Conservation (phyloP, 2,329 filamentous ascomycete species). For the Apiospora koreana region DNA sequence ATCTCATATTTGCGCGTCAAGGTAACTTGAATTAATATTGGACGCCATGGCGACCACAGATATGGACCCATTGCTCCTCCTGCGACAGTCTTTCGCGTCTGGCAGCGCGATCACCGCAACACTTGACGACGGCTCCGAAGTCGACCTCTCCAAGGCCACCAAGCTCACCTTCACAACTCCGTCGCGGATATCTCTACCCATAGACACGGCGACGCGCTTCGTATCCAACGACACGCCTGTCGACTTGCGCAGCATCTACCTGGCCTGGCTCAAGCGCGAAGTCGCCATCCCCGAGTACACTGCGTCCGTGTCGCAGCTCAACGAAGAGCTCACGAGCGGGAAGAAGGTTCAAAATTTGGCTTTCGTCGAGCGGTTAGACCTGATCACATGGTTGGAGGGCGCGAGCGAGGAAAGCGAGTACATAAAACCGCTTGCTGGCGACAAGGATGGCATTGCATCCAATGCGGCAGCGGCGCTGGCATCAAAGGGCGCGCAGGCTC, state of each 20-base stretch:
- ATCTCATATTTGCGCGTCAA: not conserved
- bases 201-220: slow-evolving; percentile 82
- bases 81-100: slow-evolving; percentile 80
- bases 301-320: slow-evolving; percentile 75
- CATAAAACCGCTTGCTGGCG: slow-evolving; percentile 79
- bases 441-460: slow-evolving; percentile 51
- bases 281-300: slow-evolving; percentile 90
- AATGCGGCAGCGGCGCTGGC: slow-evolving; percentile 40
- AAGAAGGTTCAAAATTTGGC: slow-evolving; percentile 82
- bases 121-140: slow-evolving; percentile 67
- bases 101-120: slow-evolving; percentile 72
- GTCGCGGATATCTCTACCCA: slow-evolving; percentile 62
- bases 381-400: slow-evolving; percentile 92
- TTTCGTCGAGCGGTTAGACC: slow-evolving; percentile 87
- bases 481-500: slow-evolving; percentile 39
- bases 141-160: slow-evolving; percentile 72
- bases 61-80: slow-evolving; percentile 77
- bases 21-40: not conserved
- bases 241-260: slow-evolving; percentile 92
- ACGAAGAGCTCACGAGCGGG: slow-evolving; percentile 69
- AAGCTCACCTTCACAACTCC: slow-evolving; percentile 73
- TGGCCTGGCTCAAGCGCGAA: slow-evolving; percentile 94
- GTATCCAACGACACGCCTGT: slow-evolving; percentile 73
- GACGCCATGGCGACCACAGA: slow-evolving; percentile 58
- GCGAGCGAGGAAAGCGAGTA: slow-evolving; percentile 90